Evolutionary conservation across 345 rosid genomes (phyloP).

Genomic region (Salix arbutifolia): DNA sequence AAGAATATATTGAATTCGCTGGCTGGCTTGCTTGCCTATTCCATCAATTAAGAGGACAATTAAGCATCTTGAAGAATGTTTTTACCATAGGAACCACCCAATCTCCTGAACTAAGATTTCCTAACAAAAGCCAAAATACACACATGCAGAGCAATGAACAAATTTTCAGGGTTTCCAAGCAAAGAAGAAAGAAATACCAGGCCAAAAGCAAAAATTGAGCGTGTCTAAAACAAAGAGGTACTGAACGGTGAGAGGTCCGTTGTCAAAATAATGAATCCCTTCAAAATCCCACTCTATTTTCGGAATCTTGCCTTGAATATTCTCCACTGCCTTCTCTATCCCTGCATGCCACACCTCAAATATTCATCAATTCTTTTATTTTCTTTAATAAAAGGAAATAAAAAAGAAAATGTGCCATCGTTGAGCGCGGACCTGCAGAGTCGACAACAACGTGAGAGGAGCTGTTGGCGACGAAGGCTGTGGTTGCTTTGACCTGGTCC

Average conservation of each 20-base stretch:
- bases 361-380: not conserved
- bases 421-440: slow-evolving; percentile 31
- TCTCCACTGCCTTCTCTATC: slow-evolving; percentile 60
- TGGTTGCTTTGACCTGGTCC: slow-evolving; percentile 61
- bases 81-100: too few species aligned
- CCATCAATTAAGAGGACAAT: too few species aligned
- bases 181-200: slow-evolving; percentile 38
- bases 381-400: not conserved
- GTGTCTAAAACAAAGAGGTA: slow-evolving; percentile 79
- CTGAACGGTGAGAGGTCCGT: slow-evolving; percentile 67
- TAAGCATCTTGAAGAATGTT: too few species aligned
- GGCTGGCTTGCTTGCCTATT: too few species aligned
- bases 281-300: slow-evolving; percentile 76
- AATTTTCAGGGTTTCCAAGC: not conserved
- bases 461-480: slow-evolving; percentile 59
- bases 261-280: slow-evolving; percentile 77
- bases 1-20: not conserved
- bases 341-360: slow-evolving; percentile 27
- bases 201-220: slow-evolving; percentile 81
- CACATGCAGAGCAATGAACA: not conserved
- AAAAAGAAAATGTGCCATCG: not conserved
- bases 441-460: slow-evolving; percentile 58
- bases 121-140: too few species aligned
- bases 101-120: too few species aligned
- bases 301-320: slow-evolving; percentile 46